phyloP scores from a whole-genome alignment of 2,329 filamentous ascomycete species.

The Fusarium sublunatum region DNA sequence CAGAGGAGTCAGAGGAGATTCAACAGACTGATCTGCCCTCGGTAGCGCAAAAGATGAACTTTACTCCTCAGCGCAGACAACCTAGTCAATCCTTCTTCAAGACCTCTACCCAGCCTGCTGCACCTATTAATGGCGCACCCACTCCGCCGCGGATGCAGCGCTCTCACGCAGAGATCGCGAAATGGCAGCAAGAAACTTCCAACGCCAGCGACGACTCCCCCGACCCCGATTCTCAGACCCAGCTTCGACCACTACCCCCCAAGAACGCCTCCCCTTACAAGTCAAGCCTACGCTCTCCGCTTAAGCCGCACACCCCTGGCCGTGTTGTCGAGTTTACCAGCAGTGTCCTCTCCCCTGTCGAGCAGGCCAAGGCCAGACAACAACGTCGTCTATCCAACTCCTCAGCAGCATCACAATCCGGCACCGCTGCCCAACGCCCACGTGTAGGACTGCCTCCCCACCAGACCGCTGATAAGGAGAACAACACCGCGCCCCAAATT shows the following conservation, averaged over 20 bases:
- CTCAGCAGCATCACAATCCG: conserved; percentile 31
- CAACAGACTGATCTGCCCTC: conserved; percentile 45
- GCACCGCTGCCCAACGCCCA: conserved; percentile 23
- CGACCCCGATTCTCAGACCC: conserved; percentile 51
- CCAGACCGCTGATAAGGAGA: conserved; percentile 50
- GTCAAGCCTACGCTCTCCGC: conserved; percentile 66
- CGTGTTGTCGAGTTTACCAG: conserved; percentile 69
- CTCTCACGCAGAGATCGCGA: conserved; percentile 55
- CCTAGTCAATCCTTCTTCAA: conserved; percentile 55
- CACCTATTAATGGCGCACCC: conserved; percentile 19
- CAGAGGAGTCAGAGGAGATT: conserved; percentile 50
- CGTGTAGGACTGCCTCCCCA: conserved; percentile 16
- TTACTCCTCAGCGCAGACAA: conserved; percentile 57
- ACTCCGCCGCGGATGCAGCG: conserved; percentile 58
- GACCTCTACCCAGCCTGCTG: conserved; percentile 45
- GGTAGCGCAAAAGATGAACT: conserved; percentile 61
- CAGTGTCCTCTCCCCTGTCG: conserved; percentile 60
- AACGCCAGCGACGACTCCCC: conserved; percentile 53
- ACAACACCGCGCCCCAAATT: conserved; percentile 43
- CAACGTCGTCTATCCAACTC: conserved; percentile 47
- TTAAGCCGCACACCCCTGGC: conserved; percentile 68
- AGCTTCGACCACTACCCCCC: conserved; percentile 62
- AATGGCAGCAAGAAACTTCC: conserved; percentile 56
- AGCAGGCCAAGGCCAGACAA: conserved; percentile 53
- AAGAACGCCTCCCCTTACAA: conserved; percentile 66